Evolutionary conservation across 2,329 filamentous ascomycete species (phyloP).

Genomic region (Alternaria arbusti): DNA sequence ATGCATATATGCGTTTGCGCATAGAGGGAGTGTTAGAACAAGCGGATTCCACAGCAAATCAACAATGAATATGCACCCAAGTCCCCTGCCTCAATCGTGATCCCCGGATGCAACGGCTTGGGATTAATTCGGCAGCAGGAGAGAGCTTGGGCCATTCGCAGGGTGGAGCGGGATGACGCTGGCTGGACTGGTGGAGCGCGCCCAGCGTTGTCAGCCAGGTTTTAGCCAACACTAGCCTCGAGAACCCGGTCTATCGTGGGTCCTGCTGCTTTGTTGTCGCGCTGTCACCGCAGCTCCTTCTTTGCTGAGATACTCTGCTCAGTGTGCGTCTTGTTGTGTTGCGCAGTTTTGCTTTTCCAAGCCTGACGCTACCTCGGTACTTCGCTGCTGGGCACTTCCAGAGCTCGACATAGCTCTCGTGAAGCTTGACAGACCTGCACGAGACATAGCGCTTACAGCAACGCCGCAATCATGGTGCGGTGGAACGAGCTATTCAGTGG

Average conservation of each 20-base stretch:
- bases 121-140: not conserved
- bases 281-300: not conserved
- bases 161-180: slow-evolving; percentile 22
- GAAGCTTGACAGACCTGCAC: not conserved
- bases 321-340: not conserved
- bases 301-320: not conserved
- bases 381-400: not conserved
- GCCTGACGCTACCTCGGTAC: not conserved
- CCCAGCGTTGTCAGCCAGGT: slow-evolving; percentile 16
- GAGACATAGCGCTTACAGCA: not conserved
- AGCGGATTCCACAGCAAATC: not conserved
- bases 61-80: not conserved
- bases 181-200: slow-evolving; percentile 6
- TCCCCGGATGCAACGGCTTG: not conserved
- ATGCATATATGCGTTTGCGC: not conserved
- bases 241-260: slow-evolving; percentile 3
- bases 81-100: not conserved
- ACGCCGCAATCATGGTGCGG: slow-evolving; percentile 42
- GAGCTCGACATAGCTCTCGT: not conserved
- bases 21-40: not conserved
- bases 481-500: slow-evolving; percentile 48
- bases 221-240: slow-evolving; percentile 16
- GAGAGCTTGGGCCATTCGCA: slow-evolving; percentile 20
- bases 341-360: not conserved
- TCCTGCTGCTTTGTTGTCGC: slow-evolving; percentile 7